phyloP scores from a whole-genome alignment of 768 basidiomycete genomes.

The Suillus luteus region DNA sequence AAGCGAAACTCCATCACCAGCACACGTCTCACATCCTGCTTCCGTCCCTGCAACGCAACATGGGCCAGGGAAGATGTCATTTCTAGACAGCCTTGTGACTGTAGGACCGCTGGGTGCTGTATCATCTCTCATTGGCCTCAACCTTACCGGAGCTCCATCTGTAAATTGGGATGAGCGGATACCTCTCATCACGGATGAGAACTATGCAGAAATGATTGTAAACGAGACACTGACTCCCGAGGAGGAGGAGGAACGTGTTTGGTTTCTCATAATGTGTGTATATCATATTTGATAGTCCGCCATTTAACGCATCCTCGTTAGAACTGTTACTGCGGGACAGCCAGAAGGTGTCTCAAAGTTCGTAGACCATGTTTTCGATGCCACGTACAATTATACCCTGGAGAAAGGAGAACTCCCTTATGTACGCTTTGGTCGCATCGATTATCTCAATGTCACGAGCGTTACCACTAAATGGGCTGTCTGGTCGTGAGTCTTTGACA shows the following conservation, averaged over 20 bases:
- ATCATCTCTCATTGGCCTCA: slow-evolving; percentile 64
- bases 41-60: slow-evolving; percentile 26
- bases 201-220: slow-evolving; percentile 70
- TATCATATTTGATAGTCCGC: slow-evolving; percentile 4
- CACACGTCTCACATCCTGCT: slow-evolving; percentile 27
- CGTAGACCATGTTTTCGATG: slow-evolving; percentile 75
- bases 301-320: slow-evolving; percentile 25
- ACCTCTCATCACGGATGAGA: slow-evolving; percentile 80
- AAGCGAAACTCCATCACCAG: slow-evolving; percentile 20
- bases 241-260: slow-evolving; percentile 68
- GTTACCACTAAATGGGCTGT: slow-evolving; percentile 85
- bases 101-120: slow-evolving; percentile 55
- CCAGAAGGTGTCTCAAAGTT: slow-evolving; percentile 68
- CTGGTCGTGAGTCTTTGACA: slow-evolving; percentile 66
- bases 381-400: slow-evolving; percentile 65
- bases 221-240: slow-evolving; percentile 66
- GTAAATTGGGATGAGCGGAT: slow-evolving; percentile 70
- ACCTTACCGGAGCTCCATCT: slow-evolving; percentile 56
- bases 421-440: slow-evolving; percentile 82
- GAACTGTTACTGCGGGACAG: slow-evolving; percentile 58
- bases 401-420: slow-evolving; percentile 63
- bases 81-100: slow-evolving; percentile 44
- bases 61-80: slow-evolving; percentile 23
- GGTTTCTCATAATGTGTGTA: slow-evolving; percentile 78
- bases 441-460: slow-evolving; percentile 82